These are phyloP conservation scores for Xerocomellus amylosporus DNA, from an alignment of 768 basidiomycete genomes.

Conservation along the genomic window DNA sequence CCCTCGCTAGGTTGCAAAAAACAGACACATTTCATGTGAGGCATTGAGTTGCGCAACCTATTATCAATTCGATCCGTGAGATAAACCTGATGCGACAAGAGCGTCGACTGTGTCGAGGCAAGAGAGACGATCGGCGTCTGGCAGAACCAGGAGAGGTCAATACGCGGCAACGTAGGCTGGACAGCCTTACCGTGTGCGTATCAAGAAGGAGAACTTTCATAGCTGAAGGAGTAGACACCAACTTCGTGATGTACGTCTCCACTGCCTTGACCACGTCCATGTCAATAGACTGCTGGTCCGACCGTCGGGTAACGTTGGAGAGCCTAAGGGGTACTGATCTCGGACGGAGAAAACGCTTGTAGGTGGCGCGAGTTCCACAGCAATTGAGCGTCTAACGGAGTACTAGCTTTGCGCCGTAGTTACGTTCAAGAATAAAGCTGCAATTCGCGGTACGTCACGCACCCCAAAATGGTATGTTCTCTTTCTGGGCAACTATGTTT, in stretches of 20 bases:
- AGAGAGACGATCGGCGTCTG: constrained; percentile 95
- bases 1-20: constrained; percentile 83
- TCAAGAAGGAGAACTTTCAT: constrained; percentile 98
- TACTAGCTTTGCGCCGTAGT: background rate
- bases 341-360: background rate
- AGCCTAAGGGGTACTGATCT: background rate
- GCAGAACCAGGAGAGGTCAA: constrained; percentile 7
- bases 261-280: constrained; percentile 98
- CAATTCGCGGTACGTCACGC: background rate
- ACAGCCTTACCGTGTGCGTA: constrained; percentile 74
- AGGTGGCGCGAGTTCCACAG: background rate
- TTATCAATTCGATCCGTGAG: constrained; percentile 98
- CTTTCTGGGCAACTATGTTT: background rate
- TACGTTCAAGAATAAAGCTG: background rate
- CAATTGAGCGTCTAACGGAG: background rate
- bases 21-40: constrained; percentile 96
- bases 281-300: background rate
- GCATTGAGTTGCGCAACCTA: constrained; percentile 83
- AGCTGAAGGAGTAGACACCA: constrained; percentile 77
- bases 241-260: constrained; percentile 87
- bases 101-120: constrained; percentile 88
- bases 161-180: background rate
- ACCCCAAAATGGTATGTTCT: constrained; percentile 3
- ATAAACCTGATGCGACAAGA: constrained; percentile 95
- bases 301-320: background rate